Conservation (phyloP, 768 basidiomycete species). For the Amanita pseudoporphyria region DNA sequence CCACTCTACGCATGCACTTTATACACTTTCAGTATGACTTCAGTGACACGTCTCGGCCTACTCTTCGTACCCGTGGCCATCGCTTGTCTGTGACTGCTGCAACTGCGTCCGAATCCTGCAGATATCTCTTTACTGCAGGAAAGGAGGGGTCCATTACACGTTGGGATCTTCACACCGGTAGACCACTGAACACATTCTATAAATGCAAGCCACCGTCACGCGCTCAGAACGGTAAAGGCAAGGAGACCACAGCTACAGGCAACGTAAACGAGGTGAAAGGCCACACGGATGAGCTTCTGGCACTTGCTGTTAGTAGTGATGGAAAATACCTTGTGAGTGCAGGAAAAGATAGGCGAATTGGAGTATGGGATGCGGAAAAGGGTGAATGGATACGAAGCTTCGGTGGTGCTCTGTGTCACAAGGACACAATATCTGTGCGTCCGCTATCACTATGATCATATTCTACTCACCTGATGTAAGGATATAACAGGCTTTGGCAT, state of each 20-base stretch:
- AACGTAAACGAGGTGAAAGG: slow-evolving; percentile 42
- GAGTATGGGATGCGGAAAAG: slow-evolving; percentile 78
- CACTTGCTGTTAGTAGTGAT: slow-evolving; percentile 77
- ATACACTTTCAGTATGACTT: slow-evolving; percentile 44
- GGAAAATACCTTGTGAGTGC: slow-evolving; percentile 81
- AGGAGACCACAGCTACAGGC: slow-evolving; percentile 13
- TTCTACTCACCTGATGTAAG: slow-evolving; percentile 3
- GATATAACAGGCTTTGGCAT: slow-evolving; percentile 46
- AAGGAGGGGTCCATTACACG: slow-evolving; percentile 89
- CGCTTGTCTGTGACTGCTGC: slow-evolving; percentile 77
- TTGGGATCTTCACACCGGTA: slow-evolving; percentile 66
- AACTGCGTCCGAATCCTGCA: slow-evolving; percentile 61
- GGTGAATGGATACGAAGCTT: slow-evolving; percentile 74
- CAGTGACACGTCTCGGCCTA: slow-evolving; percentile 25
- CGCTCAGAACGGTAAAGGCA: slow-evolving; percentile 51
- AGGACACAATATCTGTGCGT: slow-evolving; percentile 29
- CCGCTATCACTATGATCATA: neutral
- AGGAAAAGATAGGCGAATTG: slow-evolving; percentile 73
- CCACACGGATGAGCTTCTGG: slow-evolving; percentile 80
- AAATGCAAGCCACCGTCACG: slow-evolving; percentile 38
- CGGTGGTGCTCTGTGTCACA: slow-evolving; percentile 66
- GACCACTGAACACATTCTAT: slow-evolving; percentile 46
- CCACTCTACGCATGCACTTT: neutral
- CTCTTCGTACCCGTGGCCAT: slow-evolving; percentile 62
- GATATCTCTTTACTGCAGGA: slow-evolving; percentile 76